Percentiles rank a stretch among this genome's conserved stretches.
These are phyloP conservation scores for Vaccinium vitisidaea DNA, from an alignment of 148 eudicot species.

Conservation along the genomic window DNA sequence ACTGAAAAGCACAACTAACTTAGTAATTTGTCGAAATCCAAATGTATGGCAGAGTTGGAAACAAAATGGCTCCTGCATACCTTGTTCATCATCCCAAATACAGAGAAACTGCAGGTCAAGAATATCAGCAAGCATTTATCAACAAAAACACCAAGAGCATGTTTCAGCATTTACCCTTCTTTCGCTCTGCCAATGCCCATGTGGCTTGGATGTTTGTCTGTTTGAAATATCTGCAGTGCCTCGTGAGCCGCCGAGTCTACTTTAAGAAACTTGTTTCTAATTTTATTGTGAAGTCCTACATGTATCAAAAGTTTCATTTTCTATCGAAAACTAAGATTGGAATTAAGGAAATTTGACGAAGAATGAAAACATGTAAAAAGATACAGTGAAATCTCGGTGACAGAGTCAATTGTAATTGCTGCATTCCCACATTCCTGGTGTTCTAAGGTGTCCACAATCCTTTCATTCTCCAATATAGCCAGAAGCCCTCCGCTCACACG, in stretches of 20 bases:
- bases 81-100: constrained; percentile 99
- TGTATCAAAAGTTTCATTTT: constrained; percentile 13
- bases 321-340: not conserved
- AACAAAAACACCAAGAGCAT: constrained; percentile 18
- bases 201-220: constrained; percentile 98
- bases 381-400: constrained; percentile 87
- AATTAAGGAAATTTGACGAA: not conserved
- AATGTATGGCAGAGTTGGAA: constrained; percentile 13
- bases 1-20: constrained; percentile 47
- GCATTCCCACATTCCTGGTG: constrained; percentile 69
- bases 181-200: constrained; percentile 99
- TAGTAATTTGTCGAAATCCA: constrained; percentile 2
- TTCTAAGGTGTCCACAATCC: constrained; percentile 78
- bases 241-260: constrained; percentile 93
- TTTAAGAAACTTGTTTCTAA: constrained; percentile 86
- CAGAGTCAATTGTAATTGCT: constrained; percentile 74
- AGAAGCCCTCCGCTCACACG: constrained; percentile 98
- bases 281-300: constrained; percentile 35
- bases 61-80: constrained; percentile 30
- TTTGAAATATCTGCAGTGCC: constrained; percentile 91
- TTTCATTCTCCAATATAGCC: constrained; percentile 91
- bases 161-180: constrained; percentile 74
- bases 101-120: constrained; percentile 69
- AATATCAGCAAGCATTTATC: constrained; percentile 17
- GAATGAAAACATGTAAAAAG: constrained; percentile 27